Evolutionary conservation across 2,329 filamentous ascomycete genomes (phyloP).

Genomic region (Diatrype stigma): DNA sequence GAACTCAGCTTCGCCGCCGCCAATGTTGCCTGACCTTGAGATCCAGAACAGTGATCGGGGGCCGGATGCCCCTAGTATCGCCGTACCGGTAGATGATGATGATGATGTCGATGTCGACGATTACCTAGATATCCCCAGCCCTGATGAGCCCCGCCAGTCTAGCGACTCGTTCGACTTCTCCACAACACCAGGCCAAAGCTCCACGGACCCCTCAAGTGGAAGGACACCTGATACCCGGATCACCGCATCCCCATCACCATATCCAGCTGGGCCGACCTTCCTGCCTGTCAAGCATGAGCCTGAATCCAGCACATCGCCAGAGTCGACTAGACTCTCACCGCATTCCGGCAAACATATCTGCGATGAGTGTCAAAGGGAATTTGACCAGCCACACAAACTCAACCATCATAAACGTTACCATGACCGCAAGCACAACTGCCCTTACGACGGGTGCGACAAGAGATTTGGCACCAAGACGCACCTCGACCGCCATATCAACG

Average conservation of each 20-base stretch:
- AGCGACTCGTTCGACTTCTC: conserved; percentile 26
- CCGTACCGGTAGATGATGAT: conserved; percentile 7
- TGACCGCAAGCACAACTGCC: conserved; percentile 47
- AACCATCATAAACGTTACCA: conserved; percentile 61
- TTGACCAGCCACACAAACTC: conserved; percentile 57
- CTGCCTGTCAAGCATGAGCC: conserved; percentile 18
- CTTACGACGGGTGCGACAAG: conserved; percentile 44
- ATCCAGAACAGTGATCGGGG: conserved; percentile 16
- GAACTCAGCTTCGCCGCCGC: conserved; percentile 26
- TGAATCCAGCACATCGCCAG: conserved; percentile 23
- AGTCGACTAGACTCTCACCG: conserved; percentile 18
- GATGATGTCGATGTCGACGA: conserved; percentile 19
- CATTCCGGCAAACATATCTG: conserved; percentile 26
- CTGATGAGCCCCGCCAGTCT: conserved; percentile 25
- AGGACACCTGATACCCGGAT: conserved; percentile 29
- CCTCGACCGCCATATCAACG: conserved; percentile 58
- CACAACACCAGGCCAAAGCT: conserved; percentile 25
- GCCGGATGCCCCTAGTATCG: conserved; percentile 6
- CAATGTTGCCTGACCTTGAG: conserved; percentile 17
- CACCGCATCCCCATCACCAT: conserved; percentile 27
- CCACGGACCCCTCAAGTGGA: conserved; percentile 25
- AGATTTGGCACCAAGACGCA: conserved; percentile 60
- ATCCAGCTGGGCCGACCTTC: conserved; percentile 11
- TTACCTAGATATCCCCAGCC: conserved; percentile 24
- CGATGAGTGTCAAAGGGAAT: conserved; percentile 40